Evolutionary conservation across 169 alveolate genomes (phyloP).

Genomic region (Plasmodium knowlesi): DNA sequence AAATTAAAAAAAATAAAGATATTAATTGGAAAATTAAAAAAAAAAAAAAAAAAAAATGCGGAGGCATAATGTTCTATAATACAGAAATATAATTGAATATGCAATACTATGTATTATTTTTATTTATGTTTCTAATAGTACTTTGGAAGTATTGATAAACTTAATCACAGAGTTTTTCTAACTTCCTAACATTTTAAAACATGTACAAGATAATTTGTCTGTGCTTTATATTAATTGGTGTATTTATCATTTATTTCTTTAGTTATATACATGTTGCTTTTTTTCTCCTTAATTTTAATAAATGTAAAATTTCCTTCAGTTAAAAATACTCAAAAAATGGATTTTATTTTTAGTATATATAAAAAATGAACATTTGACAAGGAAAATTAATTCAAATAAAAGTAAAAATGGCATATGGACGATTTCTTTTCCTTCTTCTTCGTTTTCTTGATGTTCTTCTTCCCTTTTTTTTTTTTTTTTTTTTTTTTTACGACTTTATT

Average conservation of each 20-base stretch:
- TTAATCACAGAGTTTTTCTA: neutral
- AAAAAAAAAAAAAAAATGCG: neutral
- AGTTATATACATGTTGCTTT: neutral
- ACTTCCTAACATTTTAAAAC: neutral
- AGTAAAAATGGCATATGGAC: neutral
- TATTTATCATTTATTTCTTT: neutral
- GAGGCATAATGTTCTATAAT: neutral
- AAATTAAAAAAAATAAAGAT: neutral
- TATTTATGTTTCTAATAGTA: neutral
- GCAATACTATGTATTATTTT: neutral
- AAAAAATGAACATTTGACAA: neutral
- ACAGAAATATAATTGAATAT: neutral
- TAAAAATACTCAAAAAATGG: neutral
- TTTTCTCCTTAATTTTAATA: neutral
- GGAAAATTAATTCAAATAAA: neutral
- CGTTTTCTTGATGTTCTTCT: neutral
- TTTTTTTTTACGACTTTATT: neutral
- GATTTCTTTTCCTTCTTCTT: neutral
- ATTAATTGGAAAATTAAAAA: neutral
- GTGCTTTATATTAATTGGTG: neutral
- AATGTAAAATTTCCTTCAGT: neutral
- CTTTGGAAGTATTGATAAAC: neutral
- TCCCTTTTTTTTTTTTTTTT: neutral
- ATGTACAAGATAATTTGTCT: neutral
- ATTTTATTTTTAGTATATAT: neutral